Evolutionary conservation across 441 rosid species (phyloP).

Genomic region (Adansonia grandidieri): DNA sequence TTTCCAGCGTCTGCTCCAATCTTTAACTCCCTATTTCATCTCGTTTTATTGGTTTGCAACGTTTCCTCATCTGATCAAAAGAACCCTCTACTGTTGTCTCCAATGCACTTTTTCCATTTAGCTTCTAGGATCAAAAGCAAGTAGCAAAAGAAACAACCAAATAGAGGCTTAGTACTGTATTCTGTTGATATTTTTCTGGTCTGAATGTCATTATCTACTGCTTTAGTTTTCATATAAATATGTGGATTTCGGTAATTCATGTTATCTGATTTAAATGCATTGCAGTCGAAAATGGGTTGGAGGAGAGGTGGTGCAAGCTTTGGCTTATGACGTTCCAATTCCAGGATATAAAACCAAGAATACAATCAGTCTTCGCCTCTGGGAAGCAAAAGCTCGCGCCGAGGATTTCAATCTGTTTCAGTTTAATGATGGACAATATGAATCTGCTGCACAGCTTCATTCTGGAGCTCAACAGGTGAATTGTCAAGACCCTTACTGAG

Average conservation of each 20-base stretch:
- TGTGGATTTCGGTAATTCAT: constrained; percentile 23
- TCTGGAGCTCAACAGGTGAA: constrained; percentile 87
- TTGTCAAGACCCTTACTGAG: constrained; percentile 18
- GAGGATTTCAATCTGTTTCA: constrained; percentile 78
- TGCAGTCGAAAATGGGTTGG: constrained; percentile 88
- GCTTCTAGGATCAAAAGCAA: not conserved
- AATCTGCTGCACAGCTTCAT: constrained; percentile 84
- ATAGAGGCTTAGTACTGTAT: not conserved
- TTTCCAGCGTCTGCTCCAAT: too few species aligned
- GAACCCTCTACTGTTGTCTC: too few species aligned
- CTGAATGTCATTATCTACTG: not conserved
- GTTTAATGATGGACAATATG: constrained; percentile 95
- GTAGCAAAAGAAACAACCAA: not conserved
- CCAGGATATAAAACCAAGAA: constrained; percentile 96
- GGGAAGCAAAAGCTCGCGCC: constrained; percentile 91
- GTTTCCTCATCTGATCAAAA: too few species aligned
- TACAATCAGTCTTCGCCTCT: constrained; percentile 93
- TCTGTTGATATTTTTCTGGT: not conserved
- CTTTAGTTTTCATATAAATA: not conserved
- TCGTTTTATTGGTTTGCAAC: too few species aligned
- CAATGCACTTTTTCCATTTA: not conserved
- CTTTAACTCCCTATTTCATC: too few species aligned
- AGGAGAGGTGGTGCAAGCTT: constrained; percentile 87
- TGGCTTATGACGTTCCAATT: constrained; percentile 96
- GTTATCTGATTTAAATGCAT: constrained; percentile 32